These are phyloP conservation scores for Blastobotrys niveus DNA, from an alignment of 1,139 yeast species.

Conservation along the genomic window DNA sequence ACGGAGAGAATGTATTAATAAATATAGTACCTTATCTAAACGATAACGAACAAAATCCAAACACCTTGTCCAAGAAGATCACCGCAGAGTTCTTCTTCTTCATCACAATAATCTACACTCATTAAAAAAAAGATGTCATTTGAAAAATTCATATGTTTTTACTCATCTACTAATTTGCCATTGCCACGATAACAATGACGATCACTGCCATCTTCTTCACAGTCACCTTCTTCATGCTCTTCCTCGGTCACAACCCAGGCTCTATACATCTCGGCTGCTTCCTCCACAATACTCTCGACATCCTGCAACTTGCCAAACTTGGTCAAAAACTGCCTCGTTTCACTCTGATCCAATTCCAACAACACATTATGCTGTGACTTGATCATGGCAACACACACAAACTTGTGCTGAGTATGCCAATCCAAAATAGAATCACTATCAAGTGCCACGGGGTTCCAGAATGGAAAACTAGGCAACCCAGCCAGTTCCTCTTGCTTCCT, in stretches of 20 bases:
- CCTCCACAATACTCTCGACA: constrained; percentile 63
- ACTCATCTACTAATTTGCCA: background rate
- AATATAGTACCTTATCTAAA: no score
- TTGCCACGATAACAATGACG: background rate
- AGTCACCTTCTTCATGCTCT: constrained; percentile 17
- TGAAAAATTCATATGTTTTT: background rate
- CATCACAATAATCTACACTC: background rate
- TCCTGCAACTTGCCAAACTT: constrained; percentile 46
- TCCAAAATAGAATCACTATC: constrained; percentile 46
- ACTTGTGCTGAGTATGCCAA: constrained; percentile 72
- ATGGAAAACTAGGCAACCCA: constrained; percentile 31
- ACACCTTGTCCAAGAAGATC: no score
- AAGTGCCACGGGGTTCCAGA: constrained; percentile 30
- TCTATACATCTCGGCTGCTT: constrained; percentile 86
- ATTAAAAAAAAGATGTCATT: background rate
- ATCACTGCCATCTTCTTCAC: constrained; percentile 4
- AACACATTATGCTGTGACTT: constrained; percentile 74
- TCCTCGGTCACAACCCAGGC: constrained; percentile 61
- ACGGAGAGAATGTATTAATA: no score
- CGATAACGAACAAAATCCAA: no score
- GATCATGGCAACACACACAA: constrained; percentile 70
- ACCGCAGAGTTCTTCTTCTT: no score
- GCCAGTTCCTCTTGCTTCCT: constrained; percentile 17
- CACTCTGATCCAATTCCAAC: constrained; percentile 84
- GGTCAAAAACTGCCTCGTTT: constrained; percentile 71